Base-by-base conservation (phyloP, 495 filamentous ascomycete species). In the Acidiella bohemica region DNA sequence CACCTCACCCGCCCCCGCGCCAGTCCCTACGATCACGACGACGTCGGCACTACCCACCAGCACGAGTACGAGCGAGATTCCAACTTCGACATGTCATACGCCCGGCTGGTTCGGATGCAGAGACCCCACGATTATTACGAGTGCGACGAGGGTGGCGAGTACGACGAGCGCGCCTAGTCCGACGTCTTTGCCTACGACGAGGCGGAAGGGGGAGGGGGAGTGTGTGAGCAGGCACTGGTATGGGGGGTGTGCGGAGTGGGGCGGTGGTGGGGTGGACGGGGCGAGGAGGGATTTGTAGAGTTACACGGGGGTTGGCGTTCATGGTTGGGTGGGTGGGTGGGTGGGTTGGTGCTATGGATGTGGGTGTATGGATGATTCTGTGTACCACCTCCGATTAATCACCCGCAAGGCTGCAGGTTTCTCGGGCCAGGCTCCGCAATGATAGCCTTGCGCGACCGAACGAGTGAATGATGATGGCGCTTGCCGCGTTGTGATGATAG, bases 11-110 rank as follows among this genome's bases (percentile, higher is more conserved):
- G 36, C 10, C 9, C 23, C 50, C 12, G 42, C 46, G 2, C 49
- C 48, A 6, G 49, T 36, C 6, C 39, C 44, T 5, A 38, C 39
- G 10, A 31, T 51, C 34, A 58, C 55, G 12, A 51, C 53, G 2
- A 36, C 65, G 1, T 55, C 64, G 57, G 66, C 39, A 67, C 64
- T 21, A 73, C 69, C 14, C 61, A 53, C 57, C 14, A 56, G 57
- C 9, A 49, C 41, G 8, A 46, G 52, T 8, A 42, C 52, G 7
- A 27, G 25, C 61, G 53, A 56, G 13, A 56, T 56, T 7, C 48
- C 41, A 8, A 46, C 51, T 8, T 40, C 51, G n/a, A n/a, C n/a
- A 5, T 51, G 47, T 30, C 18, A 37, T 16, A 42, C 42, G 4
- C 47, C 47, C 2, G 47, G 47, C 7, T 51, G 42, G 42, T 42